Conservation (phyloP, 2,329 filamentous ascomycete species). For the Botrytis byssoidea region DNA sequence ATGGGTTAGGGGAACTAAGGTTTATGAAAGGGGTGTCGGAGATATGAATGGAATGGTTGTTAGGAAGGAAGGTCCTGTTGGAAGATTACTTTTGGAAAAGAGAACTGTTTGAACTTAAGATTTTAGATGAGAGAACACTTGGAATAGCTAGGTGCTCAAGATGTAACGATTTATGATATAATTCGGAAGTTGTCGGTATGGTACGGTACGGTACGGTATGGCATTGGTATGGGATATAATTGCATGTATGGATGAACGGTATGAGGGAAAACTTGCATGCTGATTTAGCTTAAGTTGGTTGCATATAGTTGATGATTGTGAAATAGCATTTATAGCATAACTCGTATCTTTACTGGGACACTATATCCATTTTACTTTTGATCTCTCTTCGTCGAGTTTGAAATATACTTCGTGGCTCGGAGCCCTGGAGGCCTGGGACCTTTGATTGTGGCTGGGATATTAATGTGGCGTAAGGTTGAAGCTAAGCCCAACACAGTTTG, state of each 20-base stretch:
- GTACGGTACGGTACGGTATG: background rate
- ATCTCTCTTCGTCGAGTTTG: background rate
- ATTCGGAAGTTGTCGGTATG: background rate
- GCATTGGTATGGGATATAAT: constrained; percentile 2
- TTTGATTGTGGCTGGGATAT: background rate
- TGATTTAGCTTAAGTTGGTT: background rate
- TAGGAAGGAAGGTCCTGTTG: constrained; percentile 43
- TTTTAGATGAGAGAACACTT: background rate
- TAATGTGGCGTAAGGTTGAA: background rate
- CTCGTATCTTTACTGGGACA: background rate
- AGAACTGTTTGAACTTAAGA: constrained; percentile 25
- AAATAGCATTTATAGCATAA: background rate
- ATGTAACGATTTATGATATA: constrained; percentile 3
- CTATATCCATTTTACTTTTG: background rate
- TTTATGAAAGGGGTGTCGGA: constrained; percentile 35
- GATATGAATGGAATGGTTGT: constrained; percentile 48
- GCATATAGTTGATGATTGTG: background rate
- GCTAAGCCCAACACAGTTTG: background rate
- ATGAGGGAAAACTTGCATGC: background rate
- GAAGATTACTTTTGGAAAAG: constrained; percentile 51
- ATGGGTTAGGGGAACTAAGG: constrained; percentile 37
- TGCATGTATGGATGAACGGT: background rate
- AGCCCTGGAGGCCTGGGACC: background rate
- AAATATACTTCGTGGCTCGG: background rate
- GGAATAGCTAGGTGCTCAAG: background rate